Evolutionary conservation across 192 early-diverging fungal species (phyloP).

Genomic region (Coemansia sp.): DNA sequence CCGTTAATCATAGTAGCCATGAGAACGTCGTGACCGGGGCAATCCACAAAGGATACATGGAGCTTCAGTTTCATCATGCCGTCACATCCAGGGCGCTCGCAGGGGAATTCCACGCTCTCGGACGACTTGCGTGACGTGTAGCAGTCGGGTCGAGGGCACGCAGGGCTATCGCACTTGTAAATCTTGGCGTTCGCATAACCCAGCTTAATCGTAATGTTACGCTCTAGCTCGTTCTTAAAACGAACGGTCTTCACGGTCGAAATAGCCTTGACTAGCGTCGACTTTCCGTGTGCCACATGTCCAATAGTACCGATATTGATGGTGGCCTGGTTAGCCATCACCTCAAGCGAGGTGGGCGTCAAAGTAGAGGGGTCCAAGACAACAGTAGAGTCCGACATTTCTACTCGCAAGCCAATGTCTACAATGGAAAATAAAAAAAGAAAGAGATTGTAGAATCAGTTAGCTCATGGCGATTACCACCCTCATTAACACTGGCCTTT

Average conservation of each 20-base stretch:
- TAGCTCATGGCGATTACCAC: background rate
- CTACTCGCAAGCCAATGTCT: slow-evolving; percentile 13
- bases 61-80: slow-evolving; percentile 87
- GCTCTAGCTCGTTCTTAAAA: slow-evolving; percentile 97
- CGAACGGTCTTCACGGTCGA: slow-evolving; percentile 98
- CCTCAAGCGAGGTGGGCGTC: slow-evolving; percentile 71
- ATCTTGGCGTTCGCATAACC: slow-evolving; percentile 99
- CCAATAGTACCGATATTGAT: slow-evolving; percentile 99
- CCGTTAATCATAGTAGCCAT: slow-evolving; percentile 99
- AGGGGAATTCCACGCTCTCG: slow-evolving; percentile 85
- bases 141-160: slow-evolving; percentile 95
- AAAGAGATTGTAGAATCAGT: slow-evolving; percentile 1
- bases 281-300: slow-evolving; percentile 99
- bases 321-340: slow-evolving; percentile 97
- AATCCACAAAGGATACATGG: slow-evolving; percentile 98
- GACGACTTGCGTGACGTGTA: slow-evolving; percentile 85
- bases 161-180: slow-evolving; percentile 94
- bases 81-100: slow-evolving; percentile 82
- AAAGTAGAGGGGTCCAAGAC: slow-evolving; percentile 41
- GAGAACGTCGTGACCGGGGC: slow-evolving; percentile 99
- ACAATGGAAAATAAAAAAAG: background rate
- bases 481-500: background rate
- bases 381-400: slow-evolving; percentile 30
- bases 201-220: slow-evolving; percentile 99
- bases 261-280: slow-evolving; percentile 98